phyloP scores from a whole-genome alignment of 2,329 filamentous ascomycete genomes.

The Aspergillus pseudoviridinutans region DNA sequence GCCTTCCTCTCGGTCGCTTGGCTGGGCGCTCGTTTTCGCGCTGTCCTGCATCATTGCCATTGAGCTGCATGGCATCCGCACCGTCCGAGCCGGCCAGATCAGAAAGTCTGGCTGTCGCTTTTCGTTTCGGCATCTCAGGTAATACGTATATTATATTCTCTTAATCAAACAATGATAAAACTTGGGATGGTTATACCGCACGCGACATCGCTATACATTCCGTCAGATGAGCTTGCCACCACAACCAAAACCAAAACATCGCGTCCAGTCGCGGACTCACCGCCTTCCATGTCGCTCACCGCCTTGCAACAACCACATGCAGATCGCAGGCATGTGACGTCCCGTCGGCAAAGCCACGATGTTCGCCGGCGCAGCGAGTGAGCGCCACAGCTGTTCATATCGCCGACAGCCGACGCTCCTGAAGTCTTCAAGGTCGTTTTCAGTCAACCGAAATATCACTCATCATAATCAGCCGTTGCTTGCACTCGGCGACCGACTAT shows the following conservation, averaged over 20 bases:
- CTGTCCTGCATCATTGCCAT: conserved; percentile 25
- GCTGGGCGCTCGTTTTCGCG: conserved; percentile 33
- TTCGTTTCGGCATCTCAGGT: conserved; percentile 37
- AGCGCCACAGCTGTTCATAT: conserved; percentile 16
- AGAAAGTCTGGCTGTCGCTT: conserved; percentile 41
- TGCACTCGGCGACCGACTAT: conserved; percentile 2
- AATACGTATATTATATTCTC: neutral
- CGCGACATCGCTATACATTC: neutral
- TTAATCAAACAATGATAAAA: neutral
- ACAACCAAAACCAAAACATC: neutral
- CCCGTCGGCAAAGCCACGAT: conserved; percentile 15
- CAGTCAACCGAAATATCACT: neutral
- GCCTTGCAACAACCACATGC: conserved; percentile 13
- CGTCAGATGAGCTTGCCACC: neutral
- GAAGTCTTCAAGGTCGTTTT: neutral
- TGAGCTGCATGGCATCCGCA: conserved; percentile 37
- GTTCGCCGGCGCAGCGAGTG: neutral
- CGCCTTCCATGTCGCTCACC: neutral
- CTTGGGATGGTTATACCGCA: neutral
- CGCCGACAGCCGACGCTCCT: conserved; percentile 10
- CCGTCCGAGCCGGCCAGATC: conserved; percentile 46
- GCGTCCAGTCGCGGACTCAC: neutral
- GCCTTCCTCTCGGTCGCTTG: conserved; percentile 36
- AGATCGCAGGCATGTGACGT: conserved; percentile 19
- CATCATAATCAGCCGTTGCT: conserved; percentile 8